Evolutionary conservation across 805 yeast species (phyloP).

Genomic region (Candida khao-thaluensis): DNA sequence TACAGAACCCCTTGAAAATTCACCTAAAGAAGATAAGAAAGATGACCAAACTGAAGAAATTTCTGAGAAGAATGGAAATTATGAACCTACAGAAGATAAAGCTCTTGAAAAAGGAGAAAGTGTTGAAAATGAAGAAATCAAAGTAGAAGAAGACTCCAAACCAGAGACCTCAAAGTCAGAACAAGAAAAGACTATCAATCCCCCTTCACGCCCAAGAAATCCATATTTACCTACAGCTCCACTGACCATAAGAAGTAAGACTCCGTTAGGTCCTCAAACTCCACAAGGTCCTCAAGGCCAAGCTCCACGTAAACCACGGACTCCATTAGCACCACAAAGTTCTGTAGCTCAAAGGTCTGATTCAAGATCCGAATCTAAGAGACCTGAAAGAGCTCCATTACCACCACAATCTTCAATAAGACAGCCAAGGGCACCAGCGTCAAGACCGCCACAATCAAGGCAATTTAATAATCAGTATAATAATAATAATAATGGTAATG

Average conservation of each 20-base stretch:
- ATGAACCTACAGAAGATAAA: too few relatives aligned
- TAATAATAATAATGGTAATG: too few relatives aligned
- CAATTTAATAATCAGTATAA: too few relatives aligned
- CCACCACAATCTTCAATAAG: slow-evolving; percentile 3
- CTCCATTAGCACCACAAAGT: slow-evolving; percentile 16
- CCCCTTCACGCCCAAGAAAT: slow-evolving; percentile 1
- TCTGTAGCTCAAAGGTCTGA: neutral
- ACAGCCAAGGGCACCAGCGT: neutral
- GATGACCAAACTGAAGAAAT: slow-evolving; percentile 1
- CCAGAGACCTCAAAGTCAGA: too few relatives aligned
- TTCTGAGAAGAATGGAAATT: slow-evolving; percentile 9
- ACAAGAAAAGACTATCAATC: neutral
- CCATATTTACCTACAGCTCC: neutral
- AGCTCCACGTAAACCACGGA: slow-evolving; percentile 3
- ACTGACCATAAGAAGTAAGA: slow-evolving; percentile 2
- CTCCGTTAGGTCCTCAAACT: slow-evolving; percentile 16
- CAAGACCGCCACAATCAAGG: slow-evolving; percentile 1
- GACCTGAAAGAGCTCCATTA: slow-evolving; percentile 2
- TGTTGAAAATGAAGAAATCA: slow-evolving; percentile 1
- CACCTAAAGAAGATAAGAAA: slow-evolving; percentile 6
- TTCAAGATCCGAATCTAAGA: too few relatives aligned
- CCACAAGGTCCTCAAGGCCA: neutral
- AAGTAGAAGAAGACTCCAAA: slow-evolving; percentile 1
- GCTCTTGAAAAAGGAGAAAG: neutral
- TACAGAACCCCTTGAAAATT: slow-evolving; percentile 3